Evolutionary conservation across 2,329 filamentous ascomycete species (phyloP), one percentile per base, ranked within the genome.

Genomic region (Paramyrothecium roridum): DNA sequence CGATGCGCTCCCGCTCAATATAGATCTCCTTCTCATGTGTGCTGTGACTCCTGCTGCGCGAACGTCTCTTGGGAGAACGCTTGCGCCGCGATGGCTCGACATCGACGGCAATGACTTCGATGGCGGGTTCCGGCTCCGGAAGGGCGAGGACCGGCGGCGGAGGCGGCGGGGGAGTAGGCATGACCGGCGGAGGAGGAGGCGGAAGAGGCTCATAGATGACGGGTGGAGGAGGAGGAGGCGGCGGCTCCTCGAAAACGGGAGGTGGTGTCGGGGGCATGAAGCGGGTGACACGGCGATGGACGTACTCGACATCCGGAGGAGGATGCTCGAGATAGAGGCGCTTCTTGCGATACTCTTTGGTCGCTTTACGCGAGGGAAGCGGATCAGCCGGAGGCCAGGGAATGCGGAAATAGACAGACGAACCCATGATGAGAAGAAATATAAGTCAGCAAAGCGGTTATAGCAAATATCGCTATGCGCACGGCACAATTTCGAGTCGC

Each of bases 1-100:
- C 70, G 50, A 78, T 61, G 52, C 73, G 72, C 63, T 84, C 81
- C 23, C 80, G 74, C 68, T 83, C 80, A 57, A 83, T 75, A 63
- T 79, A 73, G 51, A 81, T 72, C 64, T 83, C 80, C 34, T 70
- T 70, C 48, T 80, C 74, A 13, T 59, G 64, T 45, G 59, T 63
- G 57, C 64, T 64, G 57, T 66, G 67, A 51, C 64, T 65, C 13
- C 66, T 64, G 56, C 66, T 68, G 53, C 66, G 65, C 48, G 65
- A 67, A 40, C 65, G 65, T 52, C 65, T 65, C 57, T 67, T 66
- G 55, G 61, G 61, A 33, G 53, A 59, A 54, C 62, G 66, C 55
- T 63, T 66, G 52, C 57, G 58, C 55, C 33, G 58, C 23, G 62
- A 58, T 20, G 66, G 68, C 48, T 72, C 71, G 33, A 73, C 67